phyloP scores from a whole-genome alignment of 2,329 filamentous ascomycete species.

The Lasiodiplodia citricola region DNA sequence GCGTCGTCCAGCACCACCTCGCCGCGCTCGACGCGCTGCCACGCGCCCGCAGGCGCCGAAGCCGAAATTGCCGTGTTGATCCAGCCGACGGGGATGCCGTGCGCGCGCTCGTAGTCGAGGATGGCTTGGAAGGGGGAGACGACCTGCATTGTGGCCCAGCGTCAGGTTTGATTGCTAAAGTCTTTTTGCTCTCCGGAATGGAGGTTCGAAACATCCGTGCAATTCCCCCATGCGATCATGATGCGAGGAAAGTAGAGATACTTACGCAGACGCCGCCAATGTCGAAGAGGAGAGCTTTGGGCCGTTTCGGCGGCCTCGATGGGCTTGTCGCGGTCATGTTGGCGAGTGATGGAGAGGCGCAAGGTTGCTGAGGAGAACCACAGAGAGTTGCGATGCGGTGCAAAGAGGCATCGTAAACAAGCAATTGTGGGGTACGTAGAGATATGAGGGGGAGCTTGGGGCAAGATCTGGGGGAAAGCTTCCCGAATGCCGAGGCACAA shows the following conservation, averaged over 20 bases:
- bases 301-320: background rate
- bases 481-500: slow-evolving; percentile 19
- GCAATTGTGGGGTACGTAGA: slow-evolving; percentile 5
- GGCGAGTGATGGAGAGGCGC: background rate
- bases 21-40: slow-evolving; percentile 88
- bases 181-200: background rate
- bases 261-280: slow-evolving; percentile 96
- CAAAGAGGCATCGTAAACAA: slow-evolving; percentile 3
- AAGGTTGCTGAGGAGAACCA: background rate
- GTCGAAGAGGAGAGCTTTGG: slow-evolving; percentile 72
- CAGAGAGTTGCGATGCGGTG: slow-evolving; percentile 2
- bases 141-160: slow-evolving; percentile 61
- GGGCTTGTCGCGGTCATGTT: slow-evolving; percentile 4
- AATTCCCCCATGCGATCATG: slow-evolving; percentile 21
- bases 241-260: slow-evolving; percentile 34
- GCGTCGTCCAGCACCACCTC: slow-evolving; percentile 73
- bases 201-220: background rate
- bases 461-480: slow-evolving; percentile 17
- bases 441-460: slow-evolving; percentile 4
- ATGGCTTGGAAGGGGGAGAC: slow-evolving; percentile 92
- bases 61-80: slow-evolving; percentile 88
- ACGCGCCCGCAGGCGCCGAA: slow-evolving; percentile 77
- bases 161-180: background rate
- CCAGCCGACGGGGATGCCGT: slow-evolving; percentile 84
- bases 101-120: slow-evolving; percentile 80